Evolutionary conservation across 2,329 filamentous ascomycete genomes (phyloP), one percentile per base, ranked within the genome.

Genomic region (Cytospora schulzeri): DNA sequence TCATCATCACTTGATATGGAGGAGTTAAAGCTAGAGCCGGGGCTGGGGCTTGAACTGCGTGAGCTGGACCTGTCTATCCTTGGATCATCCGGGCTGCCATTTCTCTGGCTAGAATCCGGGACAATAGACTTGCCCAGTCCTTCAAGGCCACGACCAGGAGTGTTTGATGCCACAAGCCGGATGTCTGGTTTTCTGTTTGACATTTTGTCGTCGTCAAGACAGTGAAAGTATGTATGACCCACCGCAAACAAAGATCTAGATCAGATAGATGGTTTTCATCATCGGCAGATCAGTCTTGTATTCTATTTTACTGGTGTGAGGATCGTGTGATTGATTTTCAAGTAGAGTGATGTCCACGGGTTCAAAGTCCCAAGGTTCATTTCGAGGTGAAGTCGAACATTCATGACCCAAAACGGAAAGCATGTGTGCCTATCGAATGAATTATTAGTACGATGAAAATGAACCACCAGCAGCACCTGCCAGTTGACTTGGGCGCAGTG

Each of bases 1-100:
- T 53, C 58, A 26, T 29, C 31, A 8, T 54, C 35, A 41, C 48
- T 22, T 33, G 61, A 51, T 33, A 33, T 53, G 41, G 72, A 68
- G 29, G 14, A 41, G 56, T 22, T 67, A 51, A 11, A 2, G 24
- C 31, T 22, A 8, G 55, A 53, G 24, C 22, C 35, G 19, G 72
- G 66, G 24, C 63, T 53, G 60, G 2, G 48, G 48, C n/a, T 68
- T 55, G 26, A 31, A 22, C 24, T 61, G 15, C 12, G 19, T 35
- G 48, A 48, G 28, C 22, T 57, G 19, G 58, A 38, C 3, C 15
- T 35, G 60, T 41, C 41, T 53, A n/a, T 1, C 15, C 22, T 24
- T 45, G 28, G 28, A 19, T 22, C 45, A 50, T 14, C 24, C n/a
- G 17, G 19, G n/a, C 33, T 28, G 22, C 22, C 11, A 26, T 17